Evolutionary conservation across 2,329 filamentous ascomycete genomes (phyloP).

Genomic region (Neofusicoccum laricinum): DNA sequence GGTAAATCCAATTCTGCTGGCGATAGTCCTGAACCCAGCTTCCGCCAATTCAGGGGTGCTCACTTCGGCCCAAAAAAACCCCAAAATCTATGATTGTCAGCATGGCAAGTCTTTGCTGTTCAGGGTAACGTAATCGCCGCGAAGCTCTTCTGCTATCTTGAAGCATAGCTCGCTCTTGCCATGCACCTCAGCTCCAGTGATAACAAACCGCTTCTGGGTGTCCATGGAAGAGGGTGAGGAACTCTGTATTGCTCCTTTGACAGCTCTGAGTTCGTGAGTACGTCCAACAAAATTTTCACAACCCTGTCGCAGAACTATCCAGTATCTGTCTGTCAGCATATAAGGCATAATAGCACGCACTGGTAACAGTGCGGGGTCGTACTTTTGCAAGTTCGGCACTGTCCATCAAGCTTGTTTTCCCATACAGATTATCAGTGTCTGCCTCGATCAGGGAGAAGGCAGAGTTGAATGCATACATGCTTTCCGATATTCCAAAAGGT

Average conservation of each 20-base stretch:
- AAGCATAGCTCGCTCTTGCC: not conserved
- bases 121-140: not conserved
- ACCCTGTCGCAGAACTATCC: too few species aligned
- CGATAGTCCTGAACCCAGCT: not conserved
- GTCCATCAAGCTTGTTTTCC: too few species aligned
- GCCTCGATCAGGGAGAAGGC: too few species aligned
- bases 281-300: not conserved
- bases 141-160: not conserved
- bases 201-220: not conserved
- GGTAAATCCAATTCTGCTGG: not conserved
- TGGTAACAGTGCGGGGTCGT: too few species aligned
- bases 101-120: not conserved
- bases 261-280: not conserved
- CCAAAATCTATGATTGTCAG: not conserved
- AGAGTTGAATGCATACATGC: too few species aligned
- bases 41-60: not conserved
- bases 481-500: too few species aligned
- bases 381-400: too few species aligned
- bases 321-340: too few species aligned
- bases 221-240: not conserved
- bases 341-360: too few species aligned
- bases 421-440: too few species aligned
- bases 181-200: not conserved
- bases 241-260: not conserved
- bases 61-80: not conserved